These are phyloP conservation scores for Rhodofomes roseus DNA, from an alignment of 1,284 basidiomycete genomes.

Conservation along the genomic window DNA sequence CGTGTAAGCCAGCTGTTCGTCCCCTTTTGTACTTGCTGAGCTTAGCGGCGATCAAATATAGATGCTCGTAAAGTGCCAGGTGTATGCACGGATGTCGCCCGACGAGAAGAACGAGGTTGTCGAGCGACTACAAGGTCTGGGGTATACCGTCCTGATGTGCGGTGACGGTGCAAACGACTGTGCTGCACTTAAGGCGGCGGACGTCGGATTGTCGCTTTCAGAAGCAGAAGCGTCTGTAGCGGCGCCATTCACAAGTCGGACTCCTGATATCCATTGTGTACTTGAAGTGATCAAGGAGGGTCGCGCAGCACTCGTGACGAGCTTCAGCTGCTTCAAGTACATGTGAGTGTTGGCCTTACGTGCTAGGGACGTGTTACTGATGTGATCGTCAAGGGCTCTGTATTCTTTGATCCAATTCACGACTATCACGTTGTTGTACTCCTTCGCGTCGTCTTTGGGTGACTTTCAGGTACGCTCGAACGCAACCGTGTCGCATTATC, in stretches of 20 bases:
- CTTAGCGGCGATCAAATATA: conserved; percentile 27
- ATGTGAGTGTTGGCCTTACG: conserved; percentile 58
- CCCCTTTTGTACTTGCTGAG: background rate
- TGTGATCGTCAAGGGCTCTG: conserved; percentile 57
- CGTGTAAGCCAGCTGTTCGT: conserved; percentile 50
- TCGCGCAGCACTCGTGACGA: conserved; percentile 92
- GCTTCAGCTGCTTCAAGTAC: conserved; percentile 99
- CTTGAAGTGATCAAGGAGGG: conserved; percentile 97
- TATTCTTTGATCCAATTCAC: conserved; percentile 92
- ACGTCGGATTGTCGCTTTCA: conserved; percentile 94
- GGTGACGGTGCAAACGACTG: conserved; percentile 99
- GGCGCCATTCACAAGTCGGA: conserved; percentile 94
- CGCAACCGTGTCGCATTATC: conserved; percentile 1
- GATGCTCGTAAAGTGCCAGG: conserved; percentile 98
- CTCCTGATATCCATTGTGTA: conserved; percentile 94
- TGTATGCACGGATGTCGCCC: conserved; percentile 98
- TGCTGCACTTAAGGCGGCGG: conserved; percentile 96
- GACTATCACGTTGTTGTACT: conserved; percentile 89
- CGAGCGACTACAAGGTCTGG: conserved; percentile 88
- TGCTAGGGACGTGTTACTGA: background rate
- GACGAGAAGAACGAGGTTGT: conserved; percentile 99
- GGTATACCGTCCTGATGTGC: conserved; percentile 97
- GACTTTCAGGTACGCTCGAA: conserved; percentile 80
- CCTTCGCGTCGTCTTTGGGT: conserved; percentile 93
- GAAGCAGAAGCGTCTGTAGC: conserved; percentile 99